Evolutionary conservation across 1,284 basidiomycete genomes (phyloP).

Genomic region (Prillingera fragicola): DNA sequence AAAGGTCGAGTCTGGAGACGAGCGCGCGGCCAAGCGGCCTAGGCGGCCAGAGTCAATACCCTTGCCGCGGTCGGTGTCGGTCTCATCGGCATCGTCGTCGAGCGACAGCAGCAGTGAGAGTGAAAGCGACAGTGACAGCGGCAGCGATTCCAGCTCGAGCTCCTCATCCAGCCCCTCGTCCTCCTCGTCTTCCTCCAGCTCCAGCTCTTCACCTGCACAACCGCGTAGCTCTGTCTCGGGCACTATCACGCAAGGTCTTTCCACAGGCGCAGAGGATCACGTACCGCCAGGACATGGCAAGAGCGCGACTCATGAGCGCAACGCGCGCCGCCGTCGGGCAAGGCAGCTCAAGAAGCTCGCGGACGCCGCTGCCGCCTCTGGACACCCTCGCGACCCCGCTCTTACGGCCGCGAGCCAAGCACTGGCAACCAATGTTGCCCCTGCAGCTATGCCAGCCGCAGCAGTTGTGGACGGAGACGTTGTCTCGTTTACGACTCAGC

Average conservation of each 20-base stretch:
- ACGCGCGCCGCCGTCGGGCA: conserved; percentile 29
- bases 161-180: conserved; percentile 11
- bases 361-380: conserved; percentile 1
- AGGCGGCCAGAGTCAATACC: no score
- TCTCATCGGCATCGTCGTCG: no score
- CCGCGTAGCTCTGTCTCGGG: no score
- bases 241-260: no score
- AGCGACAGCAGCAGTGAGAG: background rate
- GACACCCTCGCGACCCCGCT: conserved; percentile 3
- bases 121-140: background rate
- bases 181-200: conserved; percentile 12
- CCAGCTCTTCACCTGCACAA: background rate
- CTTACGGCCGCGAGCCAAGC: background rate
- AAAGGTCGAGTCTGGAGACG: background rate
- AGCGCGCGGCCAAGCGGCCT: background rate
- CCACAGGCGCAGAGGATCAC: no score
- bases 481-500: conserved; percentile 8
- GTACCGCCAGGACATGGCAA: conserved; percentile 42
- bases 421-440: no score
- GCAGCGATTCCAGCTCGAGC: background rate
- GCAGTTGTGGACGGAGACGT: no score
- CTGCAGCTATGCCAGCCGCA: no score
- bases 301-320: conserved; percentile 37
- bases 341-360: conserved; percentile 22
- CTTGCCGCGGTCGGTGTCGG: no score